Evolutionary conservation across 176 grass and related monocot genomes (phyloP).

Genomic region (Musa itinerans): DNA sequence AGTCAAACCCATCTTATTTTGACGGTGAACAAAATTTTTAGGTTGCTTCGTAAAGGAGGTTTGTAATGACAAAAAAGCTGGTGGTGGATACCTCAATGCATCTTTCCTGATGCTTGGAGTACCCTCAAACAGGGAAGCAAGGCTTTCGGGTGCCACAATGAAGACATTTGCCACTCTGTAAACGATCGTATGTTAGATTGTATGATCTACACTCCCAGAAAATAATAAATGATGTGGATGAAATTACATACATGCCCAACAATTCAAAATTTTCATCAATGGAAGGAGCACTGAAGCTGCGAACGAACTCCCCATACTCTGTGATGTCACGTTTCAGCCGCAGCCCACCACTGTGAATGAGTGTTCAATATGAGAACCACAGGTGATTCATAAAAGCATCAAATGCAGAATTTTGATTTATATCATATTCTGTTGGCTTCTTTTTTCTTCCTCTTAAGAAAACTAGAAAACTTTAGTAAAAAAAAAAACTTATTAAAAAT

Average conservation of each 20-base stretch:
- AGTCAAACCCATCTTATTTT: neutral
- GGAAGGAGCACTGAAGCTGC: constrained; percentile 90
- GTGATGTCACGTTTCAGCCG: constrained; percentile 98
- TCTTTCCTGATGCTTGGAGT: constrained; percentile 89
- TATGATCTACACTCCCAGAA: neutral
- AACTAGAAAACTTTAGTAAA: no score
- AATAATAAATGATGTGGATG: constrained; percentile 13
- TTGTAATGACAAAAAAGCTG: neutral
- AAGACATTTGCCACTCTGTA: constrained; percentile 92
- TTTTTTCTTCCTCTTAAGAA: no score
- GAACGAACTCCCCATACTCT: constrained; percentile 96
- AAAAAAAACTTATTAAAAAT: no score
- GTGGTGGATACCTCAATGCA: constrained; percentile 54
- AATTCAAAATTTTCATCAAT: constrained; percentile 98
- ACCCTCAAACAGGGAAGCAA: constrained; percentile 90
- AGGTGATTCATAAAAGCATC: neutral
- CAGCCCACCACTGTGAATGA: constrained; percentile 68
- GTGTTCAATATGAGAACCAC: neutral
- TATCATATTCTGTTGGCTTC: no score
- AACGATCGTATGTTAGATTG: neutral
- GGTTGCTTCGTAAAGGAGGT: neutral
- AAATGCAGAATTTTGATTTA: neutral
- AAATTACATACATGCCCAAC: constrained; percentile 79
- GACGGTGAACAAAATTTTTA: neutral
- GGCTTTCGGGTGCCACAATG: constrained; percentile 96